phyloP scores from a whole-genome alignment of 2,329 filamentous ascomycete species.

The Hirsutella minnesotensis region DNA sequence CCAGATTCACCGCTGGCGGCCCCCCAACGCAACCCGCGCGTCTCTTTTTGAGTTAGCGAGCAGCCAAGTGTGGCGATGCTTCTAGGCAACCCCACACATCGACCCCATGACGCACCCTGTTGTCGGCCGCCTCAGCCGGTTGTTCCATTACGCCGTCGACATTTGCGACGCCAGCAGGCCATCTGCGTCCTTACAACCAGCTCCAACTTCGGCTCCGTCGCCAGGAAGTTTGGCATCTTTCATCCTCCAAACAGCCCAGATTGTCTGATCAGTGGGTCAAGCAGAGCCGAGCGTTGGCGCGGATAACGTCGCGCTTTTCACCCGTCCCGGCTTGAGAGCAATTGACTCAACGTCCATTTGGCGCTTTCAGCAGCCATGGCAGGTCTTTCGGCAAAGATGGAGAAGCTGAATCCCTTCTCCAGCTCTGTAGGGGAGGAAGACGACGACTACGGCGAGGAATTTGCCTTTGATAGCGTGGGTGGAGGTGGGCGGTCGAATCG shows the following conservation, averaged over 20 bases:
- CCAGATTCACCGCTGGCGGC: too few relatives aligned
- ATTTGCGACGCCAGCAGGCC: too few relatives aligned
- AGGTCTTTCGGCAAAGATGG: constrained; percentile 17
- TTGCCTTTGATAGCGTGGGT: constrained; percentile 32
- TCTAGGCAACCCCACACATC: not conserved
- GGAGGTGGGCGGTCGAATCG: constrained; percentile 47
- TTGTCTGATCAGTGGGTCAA: too few relatives aligned
- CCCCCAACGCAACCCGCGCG: not conserved
- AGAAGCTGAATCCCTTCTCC: constrained; percentile 18
- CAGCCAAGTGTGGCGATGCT: not conserved
- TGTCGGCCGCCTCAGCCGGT: not conserved
- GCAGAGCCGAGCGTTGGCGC: too few relatives aligned
- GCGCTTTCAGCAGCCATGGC: constrained; percentile 6
- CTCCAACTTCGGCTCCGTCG: too few relatives aligned
- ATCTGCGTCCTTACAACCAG: too few relatives aligned
- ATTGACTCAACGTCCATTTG: not conserved
- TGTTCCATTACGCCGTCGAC: not conserved
- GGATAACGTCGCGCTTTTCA: not conserved
- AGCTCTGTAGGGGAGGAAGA: constrained; percentile 14
- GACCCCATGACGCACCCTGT: not conserved
- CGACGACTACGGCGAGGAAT: constrained; percentile 21
- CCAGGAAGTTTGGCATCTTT: too few relatives aligned
- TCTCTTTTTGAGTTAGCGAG: not conserved
- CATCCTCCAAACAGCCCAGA: too few relatives aligned
- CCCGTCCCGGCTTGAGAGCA: not conserved